These are phyloP conservation scores for Amaranthus hypochondriacus DNA, from an alignment of 148 eudicot species.

Conservation along the genomic window DNA sequence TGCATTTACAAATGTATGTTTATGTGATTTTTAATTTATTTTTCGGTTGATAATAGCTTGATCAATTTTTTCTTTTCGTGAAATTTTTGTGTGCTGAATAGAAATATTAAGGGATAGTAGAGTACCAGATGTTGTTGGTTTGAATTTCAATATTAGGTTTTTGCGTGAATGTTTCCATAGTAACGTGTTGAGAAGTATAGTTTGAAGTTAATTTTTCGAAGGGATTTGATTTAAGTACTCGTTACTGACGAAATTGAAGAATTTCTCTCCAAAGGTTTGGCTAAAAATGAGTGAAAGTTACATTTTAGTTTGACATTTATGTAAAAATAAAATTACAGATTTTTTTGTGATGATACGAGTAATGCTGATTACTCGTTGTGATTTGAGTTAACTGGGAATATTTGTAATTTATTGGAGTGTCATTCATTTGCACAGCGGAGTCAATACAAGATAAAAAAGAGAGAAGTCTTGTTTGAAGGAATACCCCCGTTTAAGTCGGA, in stretches of 20 bases:
- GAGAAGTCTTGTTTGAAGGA: constrained; percentile 17
- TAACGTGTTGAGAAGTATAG: not conserved
- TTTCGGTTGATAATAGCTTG: constrained; percentile 5
- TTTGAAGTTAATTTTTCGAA: not conserved
- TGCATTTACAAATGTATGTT: constrained; percentile 13
- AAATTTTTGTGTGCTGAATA: constrained; percentile 9
- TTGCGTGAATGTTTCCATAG: not conserved
- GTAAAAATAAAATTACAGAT: not conserved
- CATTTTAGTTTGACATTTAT: not conserved
- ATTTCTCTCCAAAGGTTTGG: not conserved
- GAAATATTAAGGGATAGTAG: constrained; percentile 4
- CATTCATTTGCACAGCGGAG: constrained; percentile 16
- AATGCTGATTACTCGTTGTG: constrained; percentile 7
- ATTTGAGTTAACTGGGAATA: not conserved
- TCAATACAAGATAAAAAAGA: constrained; percentile 11
- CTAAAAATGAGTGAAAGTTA: not conserved
- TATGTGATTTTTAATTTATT: not conserved
- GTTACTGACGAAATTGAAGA: not conserved
- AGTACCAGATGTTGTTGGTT: not conserved
- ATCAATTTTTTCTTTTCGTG: not conserved
- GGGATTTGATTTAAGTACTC: not conserved
- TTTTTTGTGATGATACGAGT: constrained; percentile 6
- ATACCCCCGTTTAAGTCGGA: constrained; percentile 9
- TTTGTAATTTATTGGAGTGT: constrained; percentile 19
- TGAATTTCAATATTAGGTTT: constrained; percentile 1